phyloP scores from a whole-genome alignment of 176 grass and related monocot species.

The Otatea glauca region DNA sequence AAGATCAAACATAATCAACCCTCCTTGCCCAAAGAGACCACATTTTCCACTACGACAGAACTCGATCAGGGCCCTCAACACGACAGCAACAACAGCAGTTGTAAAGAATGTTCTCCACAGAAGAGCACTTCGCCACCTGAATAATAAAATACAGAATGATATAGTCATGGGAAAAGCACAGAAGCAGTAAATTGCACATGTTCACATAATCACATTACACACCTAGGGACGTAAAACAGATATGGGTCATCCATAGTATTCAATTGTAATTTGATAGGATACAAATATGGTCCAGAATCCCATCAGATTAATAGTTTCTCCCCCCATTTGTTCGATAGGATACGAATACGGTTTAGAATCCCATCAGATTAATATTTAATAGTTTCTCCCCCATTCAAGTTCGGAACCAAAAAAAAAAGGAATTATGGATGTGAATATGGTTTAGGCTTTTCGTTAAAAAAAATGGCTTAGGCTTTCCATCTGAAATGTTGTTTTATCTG shows the following conservation, averaged over 20 bases:
- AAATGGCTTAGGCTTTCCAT: background rate
- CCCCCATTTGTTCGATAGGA: background rate
- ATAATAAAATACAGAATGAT: constrained; percentile 22
- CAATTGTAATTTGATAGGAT: background rate
- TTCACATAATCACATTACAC: background rate
- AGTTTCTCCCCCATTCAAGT: no score
- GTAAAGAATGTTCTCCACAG: constrained; percentile 97
- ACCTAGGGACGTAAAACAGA: background rate
- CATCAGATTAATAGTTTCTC: constrained; percentile 12
- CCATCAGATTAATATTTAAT: no score
- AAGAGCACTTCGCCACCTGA: constrained; percentile 96
- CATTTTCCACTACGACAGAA: constrained; percentile 84
- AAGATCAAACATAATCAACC: constrained; percentile 97
- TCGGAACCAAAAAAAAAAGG: no score
- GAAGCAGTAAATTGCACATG: background rate
- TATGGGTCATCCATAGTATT: background rate
- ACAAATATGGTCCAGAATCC: constrained; percentile 2
- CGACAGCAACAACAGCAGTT: constrained; percentile 91
- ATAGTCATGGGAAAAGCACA: constrained; percentile 3
- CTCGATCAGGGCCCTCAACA: constrained; percentile 67
- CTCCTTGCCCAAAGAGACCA: constrained; percentile 86
- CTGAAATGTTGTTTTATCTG: constrained; percentile 5
- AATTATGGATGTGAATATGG: no score
- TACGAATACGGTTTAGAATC: background rate
- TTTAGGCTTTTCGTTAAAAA: no score